Evolutionary conservation across 805 yeast species (phyloP).

Genomic region (Tetrapisispora arboricola): DNA sequence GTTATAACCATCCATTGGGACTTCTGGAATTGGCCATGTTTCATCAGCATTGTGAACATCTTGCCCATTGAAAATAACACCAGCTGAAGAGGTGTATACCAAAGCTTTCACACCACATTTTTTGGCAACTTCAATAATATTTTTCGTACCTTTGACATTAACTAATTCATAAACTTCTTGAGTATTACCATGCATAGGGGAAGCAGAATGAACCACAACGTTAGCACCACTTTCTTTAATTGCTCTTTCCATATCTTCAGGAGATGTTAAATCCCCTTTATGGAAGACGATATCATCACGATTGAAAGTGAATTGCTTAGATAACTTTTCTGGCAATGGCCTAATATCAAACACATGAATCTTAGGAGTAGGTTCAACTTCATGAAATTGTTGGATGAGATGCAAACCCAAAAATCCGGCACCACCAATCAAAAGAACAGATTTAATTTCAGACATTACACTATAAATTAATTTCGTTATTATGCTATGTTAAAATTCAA

Average conservation of each 20-base stretch:
- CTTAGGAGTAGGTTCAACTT: conserved; percentile 50
- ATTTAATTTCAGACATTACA: conserved; percentile 12
- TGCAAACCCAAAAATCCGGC: conserved; percentile 92
- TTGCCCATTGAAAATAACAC: conserved; percentile 93
- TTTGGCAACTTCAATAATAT: conserved; percentile 56
- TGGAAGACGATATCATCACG: conserved; percentile 46
- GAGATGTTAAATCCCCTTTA: conserved; percentile 77
- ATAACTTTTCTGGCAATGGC: conserved; percentile 64
- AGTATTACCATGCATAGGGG: conserved; percentile 88
- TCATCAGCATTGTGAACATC: conserved; percentile 90
- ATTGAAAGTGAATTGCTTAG: conserved; percentile 68
- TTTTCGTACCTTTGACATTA: conserved; percentile 80
- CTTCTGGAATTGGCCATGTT: conserved; percentile 81
- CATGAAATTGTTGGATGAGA: conserved; percentile 73
- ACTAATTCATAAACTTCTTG: conserved; percentile 79
- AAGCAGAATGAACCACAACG: conserved; percentile 89
- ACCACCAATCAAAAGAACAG: conserved; percentile 85
- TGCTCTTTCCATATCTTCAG: conserved; percentile 55
- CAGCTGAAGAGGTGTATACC: conserved; percentile 94
- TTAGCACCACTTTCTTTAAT: conserved; percentile 49
- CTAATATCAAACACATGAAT: conserved; percentile 88
- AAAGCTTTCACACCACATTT: conserved; percentile 45
- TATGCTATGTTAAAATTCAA: too few species aligned
- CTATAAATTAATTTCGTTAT: neutral
- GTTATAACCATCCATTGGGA: conserved; percentile 94